phyloP scores from a whole-genome alignment of 1,284 basidiomycete species.

The Cutaneotrichosporon cutaneum region DNA sequence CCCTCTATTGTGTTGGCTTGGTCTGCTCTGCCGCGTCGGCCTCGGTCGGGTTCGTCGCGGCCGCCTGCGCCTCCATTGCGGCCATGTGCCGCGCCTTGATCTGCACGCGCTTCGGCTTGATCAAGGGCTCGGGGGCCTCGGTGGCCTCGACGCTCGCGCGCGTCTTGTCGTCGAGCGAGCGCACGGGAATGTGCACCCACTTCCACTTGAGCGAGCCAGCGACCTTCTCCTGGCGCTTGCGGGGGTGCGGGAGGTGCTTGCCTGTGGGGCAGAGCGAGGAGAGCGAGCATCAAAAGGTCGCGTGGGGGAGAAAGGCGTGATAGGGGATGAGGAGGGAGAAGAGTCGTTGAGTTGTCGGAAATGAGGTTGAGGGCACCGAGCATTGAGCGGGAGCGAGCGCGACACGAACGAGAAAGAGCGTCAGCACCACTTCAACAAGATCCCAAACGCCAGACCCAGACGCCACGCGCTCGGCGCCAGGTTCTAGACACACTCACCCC shows the following conservation, averaged over 20 bases:
- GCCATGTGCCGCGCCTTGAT: conserved; percentile 6
- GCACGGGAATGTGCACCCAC: conserved; percentile 9
- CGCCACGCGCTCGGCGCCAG: background rate
- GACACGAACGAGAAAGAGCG: background rate
- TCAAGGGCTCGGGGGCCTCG: conserved; percentile 1
- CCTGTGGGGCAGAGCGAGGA: conserved; percentile 1
- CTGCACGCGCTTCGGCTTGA: conserved; percentile 6
- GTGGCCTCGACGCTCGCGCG: conserved; percentile 5
- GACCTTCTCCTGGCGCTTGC: conserved; percentile 13
- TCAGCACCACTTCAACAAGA: background rate
- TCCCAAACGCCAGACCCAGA: background rate
- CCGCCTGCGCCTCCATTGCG: background rate
- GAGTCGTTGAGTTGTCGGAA: background rate
- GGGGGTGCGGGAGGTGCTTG: conserved; percentile 14
- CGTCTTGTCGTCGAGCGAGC: conserved; percentile 2
- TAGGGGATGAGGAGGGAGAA: too few species aligned
- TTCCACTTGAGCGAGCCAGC: conserved; percentile 12
- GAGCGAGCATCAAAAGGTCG: background rate
- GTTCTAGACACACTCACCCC: conserved; percentile 34
- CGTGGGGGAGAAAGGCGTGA: background rate
- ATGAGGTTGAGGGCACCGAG: background rate
- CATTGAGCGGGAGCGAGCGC: background rate
- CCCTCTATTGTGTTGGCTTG: conserved; percentile 4
- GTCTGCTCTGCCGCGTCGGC: background rate
- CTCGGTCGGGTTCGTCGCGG: background rate